Percentiles rank a stretch among this genome's conserved stretches.
These are phyloP conservation scores for Kernera saxatilis DNA, from an alignment of 345 rosid species.

Conservation along the genomic window DNA sequence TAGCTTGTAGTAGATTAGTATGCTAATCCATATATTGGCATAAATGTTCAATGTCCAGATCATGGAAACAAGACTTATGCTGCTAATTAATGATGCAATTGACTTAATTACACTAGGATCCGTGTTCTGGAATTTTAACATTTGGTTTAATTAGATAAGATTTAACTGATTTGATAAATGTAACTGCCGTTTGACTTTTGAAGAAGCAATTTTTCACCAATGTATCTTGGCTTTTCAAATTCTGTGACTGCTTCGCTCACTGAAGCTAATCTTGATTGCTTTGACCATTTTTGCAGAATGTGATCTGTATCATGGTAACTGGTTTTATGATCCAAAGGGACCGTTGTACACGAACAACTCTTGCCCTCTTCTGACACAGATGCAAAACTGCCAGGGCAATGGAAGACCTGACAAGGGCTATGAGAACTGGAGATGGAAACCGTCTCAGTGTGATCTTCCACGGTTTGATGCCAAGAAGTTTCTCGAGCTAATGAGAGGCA, in stretches of 20 bases:
- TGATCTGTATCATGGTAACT: constrained; percentile 70
- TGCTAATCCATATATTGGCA: too few species aligned
- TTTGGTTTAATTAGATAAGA: not conserved
- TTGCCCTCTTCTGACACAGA: constrained; percentile 83
- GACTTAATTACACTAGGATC: not conserved
- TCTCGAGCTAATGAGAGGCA: constrained; percentile 85
- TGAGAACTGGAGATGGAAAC: constrained; percentile 93
- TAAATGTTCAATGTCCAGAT: not conserved
- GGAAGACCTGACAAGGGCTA: constrained; percentile 87
- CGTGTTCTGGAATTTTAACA: not conserved
- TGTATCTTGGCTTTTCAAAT: too few species aligned
- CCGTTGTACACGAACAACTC: constrained; percentile 84
- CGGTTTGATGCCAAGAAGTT: constrained; percentile 78
- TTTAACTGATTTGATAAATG: not conserved
- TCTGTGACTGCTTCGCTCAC: not conserved
- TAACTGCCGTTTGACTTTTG: not conserved
- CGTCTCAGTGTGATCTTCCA: constrained; percentile 72
- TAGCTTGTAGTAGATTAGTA: too few species aligned
- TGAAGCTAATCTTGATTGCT: not conserved
- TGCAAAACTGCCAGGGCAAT: constrained; percentile 97
- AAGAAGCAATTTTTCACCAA: not conserved
- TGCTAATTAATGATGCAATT: not conserved
- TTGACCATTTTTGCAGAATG: constrained; percentile 45
- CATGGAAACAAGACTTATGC: not conserved
- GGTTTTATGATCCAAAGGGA: constrained; percentile 76